Evolutionary conservation across 2,329 filamentous ascomycete species (phyloP), one percentile per base, ranked within the genome.

Genomic region (Cryphonectria radicalis): DNA sequence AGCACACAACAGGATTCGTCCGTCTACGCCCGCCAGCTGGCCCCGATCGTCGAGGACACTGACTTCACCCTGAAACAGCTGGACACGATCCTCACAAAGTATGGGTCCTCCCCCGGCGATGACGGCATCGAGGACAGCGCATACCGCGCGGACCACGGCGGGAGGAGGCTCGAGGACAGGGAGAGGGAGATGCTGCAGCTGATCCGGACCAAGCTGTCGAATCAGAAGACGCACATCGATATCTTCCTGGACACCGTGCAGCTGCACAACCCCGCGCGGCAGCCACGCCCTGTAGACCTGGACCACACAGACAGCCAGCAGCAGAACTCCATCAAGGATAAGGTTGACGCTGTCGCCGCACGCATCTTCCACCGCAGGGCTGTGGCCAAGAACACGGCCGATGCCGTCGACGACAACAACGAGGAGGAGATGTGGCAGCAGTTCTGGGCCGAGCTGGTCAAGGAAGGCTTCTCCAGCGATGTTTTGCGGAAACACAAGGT

Each of bases 401-500:
- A 71, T 53, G 77, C 80, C 71, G 76, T 82, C 68, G 72, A 77
- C 25, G 82, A 84, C 22, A 82, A 84, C 22, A 82, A 84, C 67
- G 84, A 87, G 32, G 85, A 88, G 62, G 83, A 84, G 37, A 78
- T 89, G 42, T 91, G 89, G 89, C 84, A 84, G 70, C 82, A 86
- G 70, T 90, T 91, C 77, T 84, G 86, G 72, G 77, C 82, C n/a
- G 88, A 90, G 74, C 82, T 91, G 35, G 84, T 88, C 64, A 82
- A 81, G 55, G 88, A 89, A 72, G 89, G 89, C 11, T 89, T 91
- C 75, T 86, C 88, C 1, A 81, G 81, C 62, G 84, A 88, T 40
- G 84, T 89, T 3, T 76, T 89, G 70, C 82, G 83, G 53, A 83
- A 86, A 72, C 85, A 91, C 80, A 88, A 89, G 83, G 89, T 90